Evolutionary conservation across 2,329 filamentous ascomycete genomes (phyloP).

Genomic region (Amylocarpus encephaloides): DNA sequence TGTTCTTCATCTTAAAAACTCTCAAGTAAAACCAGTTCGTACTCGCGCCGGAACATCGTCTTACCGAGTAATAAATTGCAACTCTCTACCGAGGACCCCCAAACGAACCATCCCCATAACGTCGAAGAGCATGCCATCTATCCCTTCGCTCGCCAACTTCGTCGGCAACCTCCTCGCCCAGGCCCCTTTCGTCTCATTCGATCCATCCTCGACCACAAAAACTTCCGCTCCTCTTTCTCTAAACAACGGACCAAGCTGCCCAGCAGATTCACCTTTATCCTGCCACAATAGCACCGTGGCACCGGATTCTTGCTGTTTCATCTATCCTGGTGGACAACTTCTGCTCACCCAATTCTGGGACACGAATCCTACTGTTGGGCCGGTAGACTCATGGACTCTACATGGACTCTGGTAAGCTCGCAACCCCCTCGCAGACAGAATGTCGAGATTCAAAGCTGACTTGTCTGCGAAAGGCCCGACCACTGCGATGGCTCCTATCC

Average conservation of each 20-base stretch:
- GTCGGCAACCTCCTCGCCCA: conserved; percentile 22
- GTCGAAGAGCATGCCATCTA: conserved; percentile 21
- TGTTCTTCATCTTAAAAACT: no score
- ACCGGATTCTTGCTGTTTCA: conserved; percentile 64
- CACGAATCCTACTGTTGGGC: conserved; percentile 54
- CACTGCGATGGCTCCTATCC: conserved; percentile 64
- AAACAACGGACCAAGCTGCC: conserved; percentile 24
- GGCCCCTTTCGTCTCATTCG: conserved; percentile 11
- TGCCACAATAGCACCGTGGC: conserved; percentile 58
- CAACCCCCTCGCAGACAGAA: not conserved
- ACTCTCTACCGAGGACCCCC: no score
- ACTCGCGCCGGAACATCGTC: no score
- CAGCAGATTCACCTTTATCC: conserved; percentile 38
- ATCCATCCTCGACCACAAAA: not conserved
- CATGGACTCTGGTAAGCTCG: conserved; percentile 52
- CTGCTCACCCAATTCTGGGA: conserved; percentile 76
- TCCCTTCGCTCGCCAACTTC: conserved; percentile 23
- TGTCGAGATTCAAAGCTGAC: not conserved
- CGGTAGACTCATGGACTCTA: conserved; percentile 65
- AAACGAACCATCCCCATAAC: not conserved
- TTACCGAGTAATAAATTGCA: no score
- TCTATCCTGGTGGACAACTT: conserved; percentile 61
- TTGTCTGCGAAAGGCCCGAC: conserved; percentile 38
- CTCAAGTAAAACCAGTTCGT: no score
- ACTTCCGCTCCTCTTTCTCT: conserved; percentile 6